Evolutionary conservation across 495 filamentous ascomycete genomes (phyloP).

Genomic region (Tuber melanosporum): DNA sequence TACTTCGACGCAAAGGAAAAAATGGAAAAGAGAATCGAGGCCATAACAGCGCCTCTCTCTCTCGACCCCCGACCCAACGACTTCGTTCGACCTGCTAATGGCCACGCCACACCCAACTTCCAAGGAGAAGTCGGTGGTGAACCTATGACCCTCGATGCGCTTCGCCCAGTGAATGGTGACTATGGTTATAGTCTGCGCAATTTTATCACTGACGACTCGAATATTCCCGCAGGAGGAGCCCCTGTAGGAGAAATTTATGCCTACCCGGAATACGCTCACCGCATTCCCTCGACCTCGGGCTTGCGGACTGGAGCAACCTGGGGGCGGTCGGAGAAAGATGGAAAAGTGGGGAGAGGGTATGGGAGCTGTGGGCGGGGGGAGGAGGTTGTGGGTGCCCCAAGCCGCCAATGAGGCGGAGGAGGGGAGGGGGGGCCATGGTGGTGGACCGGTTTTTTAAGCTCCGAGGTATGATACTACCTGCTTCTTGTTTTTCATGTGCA

Average conservation of each 20-base stretch:
- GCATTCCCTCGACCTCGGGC: not conserved
- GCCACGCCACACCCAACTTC: not conserved
- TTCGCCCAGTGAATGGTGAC: not conserved
- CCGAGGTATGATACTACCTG: not conserved
- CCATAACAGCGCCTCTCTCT: not conserved
- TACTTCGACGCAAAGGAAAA: not conserved
- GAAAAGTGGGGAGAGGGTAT: not conserved
- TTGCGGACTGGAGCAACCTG: not conserved
- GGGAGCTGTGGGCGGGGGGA: not conserved
- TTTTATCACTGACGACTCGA: not conserved
- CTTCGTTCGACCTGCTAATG: not conserved
- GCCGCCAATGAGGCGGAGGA: not conserved
- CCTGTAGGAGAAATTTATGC: not conserved
- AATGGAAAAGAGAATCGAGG: not conserved
- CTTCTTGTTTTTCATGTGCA: not conserved
- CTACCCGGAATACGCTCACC: not conserved
- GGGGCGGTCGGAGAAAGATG: not conserved
- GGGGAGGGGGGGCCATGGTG: not conserved
- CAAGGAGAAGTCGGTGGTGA: not conserved
- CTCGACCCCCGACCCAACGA: not conserved
- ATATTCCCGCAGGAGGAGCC: not conserved
- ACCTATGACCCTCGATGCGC: not conserved
- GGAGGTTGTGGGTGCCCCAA: not conserved
- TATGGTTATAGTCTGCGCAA: not conserved
- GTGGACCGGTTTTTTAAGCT: not conserved